Evolutionary conservation across 2,329 filamentous ascomycete species (phyloP).

Genomic region (Aspergillus sp.): DNA sequence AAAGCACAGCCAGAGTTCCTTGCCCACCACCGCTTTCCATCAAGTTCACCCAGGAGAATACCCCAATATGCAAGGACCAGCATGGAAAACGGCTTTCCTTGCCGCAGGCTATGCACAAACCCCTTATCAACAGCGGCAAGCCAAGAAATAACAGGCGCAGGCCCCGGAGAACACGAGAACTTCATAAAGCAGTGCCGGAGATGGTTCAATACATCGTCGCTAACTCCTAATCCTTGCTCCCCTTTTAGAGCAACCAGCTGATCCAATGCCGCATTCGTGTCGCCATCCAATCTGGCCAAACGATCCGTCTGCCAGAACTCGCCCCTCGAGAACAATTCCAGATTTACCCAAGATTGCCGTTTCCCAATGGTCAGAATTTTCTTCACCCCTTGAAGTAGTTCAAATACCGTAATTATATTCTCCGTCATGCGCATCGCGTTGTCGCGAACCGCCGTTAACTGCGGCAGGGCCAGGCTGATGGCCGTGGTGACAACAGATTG

Average conservation of each 20-base stretch:
- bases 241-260: conserved; percentile 7
- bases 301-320: conserved; percentile 49
- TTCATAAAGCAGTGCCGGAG: conserved; percentile 28
- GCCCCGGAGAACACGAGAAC: conserved; percentile 20
- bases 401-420: conserved; percentile 26
- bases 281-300: conserved; percentile 13
- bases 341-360: conserved; percentile 41
- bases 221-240: background rate
- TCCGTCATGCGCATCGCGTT: conserved; percentile 19
- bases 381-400: conserved; percentile 29
- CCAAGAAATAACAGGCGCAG: conserved; percentile 27
- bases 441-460: background rate
- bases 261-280: conserved; percentile 21
- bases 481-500: conserved; percentile 29
- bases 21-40: conserved; percentile 29
- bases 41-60: conserved; percentile 21
- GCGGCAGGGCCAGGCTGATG: conserved; percentile 26
- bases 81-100: conserved; percentile 21
- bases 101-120: conserved; percentile 20
- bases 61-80: conserved; percentile 30
- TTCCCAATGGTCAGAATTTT: conserved; percentile 24
- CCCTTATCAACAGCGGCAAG: conserved; percentile 22
- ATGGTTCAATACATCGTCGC: conserved; percentile 19
- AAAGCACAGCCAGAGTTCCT: conserved; percentile 21
- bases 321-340: conserved; percentile 49